Evolutionary conservation across 306 rosid genomes (phyloP).

Genomic region (Malus sylvestris): DNA sequence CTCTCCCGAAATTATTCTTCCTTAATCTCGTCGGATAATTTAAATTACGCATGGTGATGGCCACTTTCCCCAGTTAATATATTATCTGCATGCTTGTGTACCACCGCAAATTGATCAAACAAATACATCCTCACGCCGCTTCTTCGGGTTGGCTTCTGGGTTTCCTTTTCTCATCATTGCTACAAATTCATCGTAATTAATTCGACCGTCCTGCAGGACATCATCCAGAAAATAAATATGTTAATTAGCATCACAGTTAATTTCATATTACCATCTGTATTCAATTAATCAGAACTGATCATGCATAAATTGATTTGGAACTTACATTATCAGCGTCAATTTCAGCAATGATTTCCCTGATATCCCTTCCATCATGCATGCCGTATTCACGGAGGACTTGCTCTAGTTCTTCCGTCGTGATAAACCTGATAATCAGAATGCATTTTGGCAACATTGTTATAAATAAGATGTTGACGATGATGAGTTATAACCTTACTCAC

Average conservation of each 20-base stretch:
- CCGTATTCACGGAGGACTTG: slow-evolving; percentile 79
- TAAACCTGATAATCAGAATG: slow-evolving; percentile 37
- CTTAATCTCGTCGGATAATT: not conserved
- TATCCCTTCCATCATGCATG: slow-evolving; percentile 90
- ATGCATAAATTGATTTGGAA: not conserved
- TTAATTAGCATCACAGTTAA: not conserved
- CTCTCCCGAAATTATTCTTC: not conserved
- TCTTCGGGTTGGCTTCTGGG: slow-evolving; percentile 57
- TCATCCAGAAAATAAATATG: not conserved
- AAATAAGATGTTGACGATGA: not conserved
- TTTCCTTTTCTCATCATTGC: slow-evolving; percentile 98
- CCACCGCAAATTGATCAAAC: slow-evolving; percentile 18
- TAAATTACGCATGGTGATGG: not conserved
- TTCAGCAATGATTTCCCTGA: slow-evolving; percentile 70
- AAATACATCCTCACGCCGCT: slow-evolving; percentile 52
- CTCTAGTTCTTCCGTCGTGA: slow-evolving; percentile 83
- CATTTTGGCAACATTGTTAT: not conserved
- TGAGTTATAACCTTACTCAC: not conserved
- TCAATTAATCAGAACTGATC: not conserved
- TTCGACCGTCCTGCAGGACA: slow-evolving; percentile 72
- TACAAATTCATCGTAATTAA: slow-evolving; percentile 84
- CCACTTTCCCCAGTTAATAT: not conserved
- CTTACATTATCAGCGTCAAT: slow-evolving; percentile 84
- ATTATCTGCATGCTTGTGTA: not conserved
- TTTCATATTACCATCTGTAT: not conserved